Conservation (phyloP, 352 stramenopile species). For the Pythium coloratum region DNA sequence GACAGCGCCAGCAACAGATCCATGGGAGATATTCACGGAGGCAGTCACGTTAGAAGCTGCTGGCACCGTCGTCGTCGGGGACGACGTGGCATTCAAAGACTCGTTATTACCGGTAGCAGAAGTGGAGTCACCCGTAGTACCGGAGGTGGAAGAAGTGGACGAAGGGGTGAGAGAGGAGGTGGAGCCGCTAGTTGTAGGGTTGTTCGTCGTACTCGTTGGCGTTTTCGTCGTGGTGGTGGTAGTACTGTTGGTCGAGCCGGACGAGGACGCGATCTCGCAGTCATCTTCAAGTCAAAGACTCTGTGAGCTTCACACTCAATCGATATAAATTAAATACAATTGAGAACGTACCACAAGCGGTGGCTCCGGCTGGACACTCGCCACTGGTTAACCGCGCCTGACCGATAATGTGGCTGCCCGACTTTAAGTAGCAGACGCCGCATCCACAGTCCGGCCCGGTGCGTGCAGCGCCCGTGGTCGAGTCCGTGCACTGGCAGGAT, state of each 20-base stretch:
- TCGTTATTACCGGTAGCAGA: conserved; percentile 24
- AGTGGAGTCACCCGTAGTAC: conserved; percentile 12
- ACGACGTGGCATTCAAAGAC: conserved; percentile 11
- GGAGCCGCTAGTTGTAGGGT: conserved; percentile 9
- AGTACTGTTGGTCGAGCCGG: background rate
- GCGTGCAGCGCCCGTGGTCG: background rate
- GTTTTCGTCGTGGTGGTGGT: background rate
- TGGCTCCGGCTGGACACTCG: conserved; percentile 5
- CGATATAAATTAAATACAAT: background rate
- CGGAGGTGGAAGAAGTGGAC: conserved; percentile 15
- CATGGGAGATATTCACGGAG: conserved; percentile 1
- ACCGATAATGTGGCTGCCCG: conserved; percentile 1
- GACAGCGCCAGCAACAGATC: background rate
- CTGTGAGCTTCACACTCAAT: background rate
- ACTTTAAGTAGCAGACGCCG: conserved; percentile 16
- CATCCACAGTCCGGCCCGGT: conserved; percentile 18
- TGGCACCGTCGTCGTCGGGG: background rate
- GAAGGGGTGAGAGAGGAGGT: conserved; percentile 20
- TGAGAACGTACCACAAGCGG: conserved; percentile 19
- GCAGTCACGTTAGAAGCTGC: conserved; percentile 11
- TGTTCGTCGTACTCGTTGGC: conserved; percentile 22
- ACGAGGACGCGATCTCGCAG: conserved; percentile 1
- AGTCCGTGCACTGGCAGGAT: conserved; percentile 11
- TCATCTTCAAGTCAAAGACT: conserved; percentile 2
- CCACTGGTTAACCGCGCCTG: conserved; percentile 3